These are phyloP conservation scores for Nicotiana tabacum DNA, from an alignment of 257 asterid genomes.

Conservation along the genomic window DNA sequence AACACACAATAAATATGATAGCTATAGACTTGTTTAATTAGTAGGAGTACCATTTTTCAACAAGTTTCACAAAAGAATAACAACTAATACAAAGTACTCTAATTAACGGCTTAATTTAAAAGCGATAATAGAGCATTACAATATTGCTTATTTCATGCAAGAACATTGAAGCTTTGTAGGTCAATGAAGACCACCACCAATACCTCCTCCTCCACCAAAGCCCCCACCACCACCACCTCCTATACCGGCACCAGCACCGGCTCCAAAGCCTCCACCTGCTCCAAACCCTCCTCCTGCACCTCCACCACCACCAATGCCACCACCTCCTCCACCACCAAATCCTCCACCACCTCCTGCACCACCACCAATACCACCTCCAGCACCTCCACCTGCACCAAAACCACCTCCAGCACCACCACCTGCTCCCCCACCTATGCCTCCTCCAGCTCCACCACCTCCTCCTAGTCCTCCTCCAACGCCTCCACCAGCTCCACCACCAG, in stretches of 20 bases:
- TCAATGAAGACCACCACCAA: slow-evolving; percentile 15
- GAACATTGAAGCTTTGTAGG: neutral
- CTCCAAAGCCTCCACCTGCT: slow-evolving; percentile 1
- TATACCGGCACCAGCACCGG: neutral
- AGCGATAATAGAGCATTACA: neutral
- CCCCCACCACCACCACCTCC: neutral
- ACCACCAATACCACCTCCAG: slow-evolving; percentile 2
- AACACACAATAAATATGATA: neutral
- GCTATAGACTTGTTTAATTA: neutral
- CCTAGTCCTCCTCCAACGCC: slow-evolving; percentile 18
- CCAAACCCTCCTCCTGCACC: slow-evolving; percentile 8
- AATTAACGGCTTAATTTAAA: neutral
- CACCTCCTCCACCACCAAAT: slow-evolving; percentile 10
- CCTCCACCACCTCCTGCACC: slow-evolving; percentile 11
- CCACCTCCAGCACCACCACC: slow-evolving; percentile 20
- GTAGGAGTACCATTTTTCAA: neutral
- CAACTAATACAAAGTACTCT: neutral
- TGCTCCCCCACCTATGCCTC: neutral
- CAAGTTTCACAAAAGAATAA: neutral
- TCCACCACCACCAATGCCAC: neutral
- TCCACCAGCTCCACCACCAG: slow-evolving; percentile 19
- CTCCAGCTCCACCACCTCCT: slow-evolving; percentile 14
- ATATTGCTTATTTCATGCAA: neutral
- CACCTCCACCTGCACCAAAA: slow-evolving; percentile 4
- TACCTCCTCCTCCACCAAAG: slow-evolving; percentile 4